Conservation (phyloP, 192 early-diverging fungal genomes). For the Globomyces pollinis-pini region DNA sequence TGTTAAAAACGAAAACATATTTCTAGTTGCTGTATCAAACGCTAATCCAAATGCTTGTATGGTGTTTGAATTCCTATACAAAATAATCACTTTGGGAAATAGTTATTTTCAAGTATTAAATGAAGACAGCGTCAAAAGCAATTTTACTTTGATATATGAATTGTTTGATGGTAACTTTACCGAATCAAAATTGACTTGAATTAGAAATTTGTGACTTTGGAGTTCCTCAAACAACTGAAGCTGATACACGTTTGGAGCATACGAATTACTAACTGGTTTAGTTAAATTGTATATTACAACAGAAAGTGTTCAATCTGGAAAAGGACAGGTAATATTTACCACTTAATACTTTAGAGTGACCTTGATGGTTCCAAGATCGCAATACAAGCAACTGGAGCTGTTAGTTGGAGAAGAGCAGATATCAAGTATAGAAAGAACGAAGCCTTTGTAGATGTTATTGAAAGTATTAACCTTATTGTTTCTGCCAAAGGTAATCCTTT, state of each 20-base stretch:
- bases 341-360: slow-evolving; percentile 27
- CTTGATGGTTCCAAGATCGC: slow-evolving; percentile 70
- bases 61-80: slow-evolving; percentile 91
- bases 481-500: slow-evolving; percentile 67
- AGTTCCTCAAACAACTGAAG: slow-evolving; percentile 82
- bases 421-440: slow-evolving; percentile 97
- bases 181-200: not conserved
- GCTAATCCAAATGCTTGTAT: slow-evolving; percentile 93
- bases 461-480: slow-evolving; percentile 89
- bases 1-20: slow-evolving; percentile 93
- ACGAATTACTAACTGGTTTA: too few species aligned
- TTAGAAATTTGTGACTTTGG: slow-evolving; percentile 57
- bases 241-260: too few species aligned
- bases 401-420: slow-evolving; percentile 86
- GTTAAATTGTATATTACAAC: slow-evolving; percentile 85
- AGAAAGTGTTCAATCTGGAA: slow-evolving; percentile 80
- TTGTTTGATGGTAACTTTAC: slow-evolving; percentile 33
- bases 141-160: slow-evolving; percentile 50
- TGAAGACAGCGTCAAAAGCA: slow-evolving; percentile 55
- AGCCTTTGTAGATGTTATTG: slow-evolving; percentile 98
- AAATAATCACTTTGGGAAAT: slow-evolving; percentile 66
- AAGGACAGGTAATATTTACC: too few species aligned
- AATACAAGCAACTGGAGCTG: slow-evolving; percentile 93
- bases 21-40: slow-evolving; percentile 84
- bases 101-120: slow-evolving; percentile 84